These are phyloP conservation scores for Schizosaccharomyces cryophilus DNA, from an alignment of 805 yeast species.

Conservation along the genomic window DNA sequence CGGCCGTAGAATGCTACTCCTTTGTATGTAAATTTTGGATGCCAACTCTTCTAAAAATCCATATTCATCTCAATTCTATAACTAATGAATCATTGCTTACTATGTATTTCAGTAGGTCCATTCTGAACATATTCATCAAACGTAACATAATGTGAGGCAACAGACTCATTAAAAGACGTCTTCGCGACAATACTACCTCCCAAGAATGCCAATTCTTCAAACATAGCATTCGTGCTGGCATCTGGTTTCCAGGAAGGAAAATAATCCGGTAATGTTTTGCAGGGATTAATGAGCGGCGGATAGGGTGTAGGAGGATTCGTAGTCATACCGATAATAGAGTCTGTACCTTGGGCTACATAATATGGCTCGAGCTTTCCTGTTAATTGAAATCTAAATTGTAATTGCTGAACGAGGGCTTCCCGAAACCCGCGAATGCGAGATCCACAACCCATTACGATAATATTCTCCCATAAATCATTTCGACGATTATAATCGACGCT, in stretches of 20 bases:
- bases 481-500: not conserved
- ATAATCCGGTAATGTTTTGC: not conserved
- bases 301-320: not conserved
- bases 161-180: not conserved
- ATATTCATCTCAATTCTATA: no score
- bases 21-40: no score
- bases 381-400: not conserved
- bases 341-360: constrained; percentile 1
- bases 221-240: not conserved
- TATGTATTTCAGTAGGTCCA: not conserved
- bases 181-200: constrained; percentile 1
- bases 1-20: no score
- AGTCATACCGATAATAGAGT: not conserved
- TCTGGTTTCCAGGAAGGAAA: not conserved
- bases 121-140: not conserved
- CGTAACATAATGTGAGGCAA: not conserved
- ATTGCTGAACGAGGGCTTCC: not conserved
- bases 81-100: not conserved
- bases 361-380: not conserved
- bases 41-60: no score
- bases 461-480: constrained; percentile 1
- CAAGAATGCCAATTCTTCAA: not conserved
- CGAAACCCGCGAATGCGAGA: constrained; percentile 2
- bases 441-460: not conserved
- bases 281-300: not conserved